phyloP scores from a whole-genome alignment of 2,329 filamentous ascomycete genomes.

The Huntiella abstrusa region DNA sequence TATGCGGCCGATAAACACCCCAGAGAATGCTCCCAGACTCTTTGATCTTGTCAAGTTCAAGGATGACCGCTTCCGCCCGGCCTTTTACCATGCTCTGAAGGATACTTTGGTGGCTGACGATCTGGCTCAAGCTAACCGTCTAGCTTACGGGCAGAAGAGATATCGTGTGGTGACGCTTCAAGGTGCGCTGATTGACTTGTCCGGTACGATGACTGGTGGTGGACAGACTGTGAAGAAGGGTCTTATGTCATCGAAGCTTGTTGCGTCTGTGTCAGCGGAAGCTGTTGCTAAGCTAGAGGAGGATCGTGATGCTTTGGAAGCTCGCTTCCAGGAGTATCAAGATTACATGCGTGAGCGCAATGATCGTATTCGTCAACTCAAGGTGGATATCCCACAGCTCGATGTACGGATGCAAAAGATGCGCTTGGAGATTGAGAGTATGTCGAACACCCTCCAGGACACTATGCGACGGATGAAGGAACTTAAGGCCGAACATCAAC shows the following conservation, averaged over 20 bases:
- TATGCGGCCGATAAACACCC: slow-evolving; percentile 63
- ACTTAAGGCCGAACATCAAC: slow-evolving; percentile 60
- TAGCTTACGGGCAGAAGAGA: slow-evolving; percentile 80
- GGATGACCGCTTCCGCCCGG: slow-evolving; percentile 67
- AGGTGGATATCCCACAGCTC: slow-evolving; percentile 60
- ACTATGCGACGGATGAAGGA: slow-evolving; percentile 73
- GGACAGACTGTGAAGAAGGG: slow-evolving; percentile 79
- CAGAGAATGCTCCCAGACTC: slow-evolving; percentile 76
- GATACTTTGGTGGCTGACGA: slow-evolving; percentile 89
- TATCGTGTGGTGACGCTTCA: slow-evolving; percentile 95
- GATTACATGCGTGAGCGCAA: slow-evolving; percentile 70
- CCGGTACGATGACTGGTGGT: slow-evolving; percentile 96
- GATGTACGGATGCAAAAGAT: slow-evolving; percentile 89
- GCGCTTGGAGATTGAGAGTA: slow-evolving; percentile 70
- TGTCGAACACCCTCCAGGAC: slow-evolving; percentile 67
- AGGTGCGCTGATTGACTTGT: slow-evolving; percentile 91
- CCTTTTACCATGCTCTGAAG: slow-evolving; percentile 89
- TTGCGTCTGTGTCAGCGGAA: slow-evolving; percentile 71
- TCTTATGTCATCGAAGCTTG: slow-evolving; percentile 89
- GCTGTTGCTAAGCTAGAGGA: slow-evolving; percentile 73
- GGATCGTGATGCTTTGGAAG: slow-evolving; percentile 70
- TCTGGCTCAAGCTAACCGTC: slow-evolving; percentile 87
- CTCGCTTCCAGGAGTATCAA: slow-evolving; percentile 68
- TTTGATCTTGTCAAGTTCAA: slow-evolving; percentile 88
- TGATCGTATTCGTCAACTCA: slow-evolving; percentile 48